Percentiles rank a stretch among this genome's conserved stretches.
These are phyloP conservation scores for Haematococcus lacustris DNA, from an alignment of 139 green algal genomes.

Conservation along the genomic window DNA sequence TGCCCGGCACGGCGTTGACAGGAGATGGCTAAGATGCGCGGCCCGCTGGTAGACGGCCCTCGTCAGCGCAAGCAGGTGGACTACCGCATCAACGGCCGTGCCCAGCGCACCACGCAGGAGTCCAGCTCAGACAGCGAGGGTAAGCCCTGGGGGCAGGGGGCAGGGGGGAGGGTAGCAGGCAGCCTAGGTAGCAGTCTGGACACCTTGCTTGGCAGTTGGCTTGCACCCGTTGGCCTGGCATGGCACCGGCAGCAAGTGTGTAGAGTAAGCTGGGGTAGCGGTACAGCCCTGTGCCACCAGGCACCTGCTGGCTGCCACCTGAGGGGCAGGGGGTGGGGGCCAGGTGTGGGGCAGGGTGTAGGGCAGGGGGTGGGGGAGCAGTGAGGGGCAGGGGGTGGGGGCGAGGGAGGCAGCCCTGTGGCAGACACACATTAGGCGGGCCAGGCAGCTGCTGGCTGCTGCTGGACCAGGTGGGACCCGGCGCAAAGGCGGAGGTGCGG, in stretches of 20 bases:
- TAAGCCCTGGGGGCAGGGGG: not conserved
- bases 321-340: no score
- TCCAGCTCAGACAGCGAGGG: not conserved
- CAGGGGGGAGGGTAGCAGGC: not conserved
- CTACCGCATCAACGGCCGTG: slow-evolving; percentile 34
- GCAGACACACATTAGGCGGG: no score
- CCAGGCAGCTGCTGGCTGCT: no score
- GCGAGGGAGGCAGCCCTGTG: no score
- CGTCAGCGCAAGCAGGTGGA: slow-evolving; percentile 35
- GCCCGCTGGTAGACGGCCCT: slow-evolving; percentile 23
- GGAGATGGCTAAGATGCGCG: not conserved
- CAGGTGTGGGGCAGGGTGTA: no score
- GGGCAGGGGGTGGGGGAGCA: no score
- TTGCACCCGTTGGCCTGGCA: not conserved
- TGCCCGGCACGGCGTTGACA: no score
- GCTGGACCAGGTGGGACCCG: no score
- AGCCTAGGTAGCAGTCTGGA: not conserved
- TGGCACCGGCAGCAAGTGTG: not conserved
- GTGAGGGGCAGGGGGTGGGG: no score
- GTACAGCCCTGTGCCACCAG: no score
- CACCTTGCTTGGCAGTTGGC: not conserved
- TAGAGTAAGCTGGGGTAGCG: not conserved
- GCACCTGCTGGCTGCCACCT: no score
- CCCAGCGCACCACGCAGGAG: slow-evolving; percentile 6
- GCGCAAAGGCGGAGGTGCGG: no score